A percentile compares a stretch with the other conserved stretches of the same genome.
Evolutionary conservation across 2,329 filamentous ascomycete species (phyloP).

Genomic region (Colletotrichum eremochloae): DNA sequence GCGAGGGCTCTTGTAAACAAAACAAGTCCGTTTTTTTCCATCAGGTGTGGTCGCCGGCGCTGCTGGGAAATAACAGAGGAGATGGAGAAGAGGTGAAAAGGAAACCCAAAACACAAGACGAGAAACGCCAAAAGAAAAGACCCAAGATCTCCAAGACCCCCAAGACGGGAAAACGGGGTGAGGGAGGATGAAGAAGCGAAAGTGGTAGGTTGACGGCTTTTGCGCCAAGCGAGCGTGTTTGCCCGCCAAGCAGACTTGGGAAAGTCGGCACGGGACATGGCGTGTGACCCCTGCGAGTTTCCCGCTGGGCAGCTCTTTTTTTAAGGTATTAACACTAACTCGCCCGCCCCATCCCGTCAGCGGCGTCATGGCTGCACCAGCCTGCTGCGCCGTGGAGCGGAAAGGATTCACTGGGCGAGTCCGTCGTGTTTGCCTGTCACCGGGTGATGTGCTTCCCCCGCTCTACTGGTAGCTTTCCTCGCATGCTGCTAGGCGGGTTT

Average conservation of each 20-base stretch:
- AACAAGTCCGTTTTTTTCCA: neutral
- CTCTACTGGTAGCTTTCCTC: neutral
- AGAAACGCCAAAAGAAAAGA: neutral
- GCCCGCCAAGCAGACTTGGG: conserved; percentile 33
- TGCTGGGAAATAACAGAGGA: neutral
- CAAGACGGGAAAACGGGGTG: neutral
- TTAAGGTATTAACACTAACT: neutral
- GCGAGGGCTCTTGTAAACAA: neutral
- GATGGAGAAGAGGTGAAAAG: neutral
- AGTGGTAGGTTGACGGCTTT: neutral
- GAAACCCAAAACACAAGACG: neutral
- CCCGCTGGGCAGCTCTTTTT: conserved; percentile 23
- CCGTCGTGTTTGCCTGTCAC: neutral
- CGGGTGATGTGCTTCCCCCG: neutral
- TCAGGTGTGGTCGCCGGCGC: neutral
- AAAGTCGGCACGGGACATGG: conserved; percentile 41
- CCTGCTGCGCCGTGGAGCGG: neutral
- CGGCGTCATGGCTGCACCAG: conserved; percentile 5
- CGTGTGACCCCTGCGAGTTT: conserved; percentile 28
- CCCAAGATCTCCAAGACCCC: conserved; percentile 5
- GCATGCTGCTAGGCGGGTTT: neutral
- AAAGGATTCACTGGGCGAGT: neutral
- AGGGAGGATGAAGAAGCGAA: neutral
- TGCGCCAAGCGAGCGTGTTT: conserved; percentile 6
- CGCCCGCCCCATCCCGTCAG: conserved; percentile 11